Conservation (phyloP, 1,284 basidiomycete species). For the Serendipita sp. region DNA sequence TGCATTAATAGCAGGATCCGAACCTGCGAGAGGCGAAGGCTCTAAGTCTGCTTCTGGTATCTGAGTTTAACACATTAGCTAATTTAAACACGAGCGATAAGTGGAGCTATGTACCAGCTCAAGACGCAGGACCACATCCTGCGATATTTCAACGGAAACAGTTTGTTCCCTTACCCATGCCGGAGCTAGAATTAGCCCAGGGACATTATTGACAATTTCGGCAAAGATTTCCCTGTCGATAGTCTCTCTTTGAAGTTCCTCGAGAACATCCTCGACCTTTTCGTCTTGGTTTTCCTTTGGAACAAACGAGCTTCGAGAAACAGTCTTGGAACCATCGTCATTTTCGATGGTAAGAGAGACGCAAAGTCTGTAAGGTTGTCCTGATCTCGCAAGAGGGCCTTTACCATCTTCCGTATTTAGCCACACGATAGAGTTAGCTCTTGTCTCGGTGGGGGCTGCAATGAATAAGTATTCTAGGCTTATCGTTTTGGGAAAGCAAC, state of each 20-base stretch:
- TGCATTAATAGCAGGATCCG: conserved; percentile 21
- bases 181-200: conserved; percentile 52
- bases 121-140: conserved; percentile 50
- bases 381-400: conserved; percentile 15
- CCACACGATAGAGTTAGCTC: conserved; percentile 51
- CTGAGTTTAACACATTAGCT: conserved; percentile 15
- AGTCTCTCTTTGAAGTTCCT: conserved; percentile 48
- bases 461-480: conserved; percentile 2
- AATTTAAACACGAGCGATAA: conserved; percentile 8
- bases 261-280: conserved; percentile 37
- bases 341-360: conserved; percentile 47
- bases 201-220: conserved; percentile 53
- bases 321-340: conserved; percentile 25
- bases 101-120: conserved; percentile 34
- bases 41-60: conserved; percentile 20
- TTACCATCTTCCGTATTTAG: conserved; percentile 35
- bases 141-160: conserved; percentile 56
- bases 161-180: conserved; percentile 60
- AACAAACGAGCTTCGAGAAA: conserved; percentile 27
- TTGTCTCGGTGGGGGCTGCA: conserved; percentile 45
- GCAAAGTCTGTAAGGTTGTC: conserved; percentile 25
- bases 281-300: conserved; percentile 20
- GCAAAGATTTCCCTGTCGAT: conserved; percentile 68
- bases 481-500: conserved; percentile 9
- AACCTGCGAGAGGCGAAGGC: conserved; percentile 12